Base-by-base conservation (phyloP, 495 filamentous ascomycete species). In the Podospora sp. region DNA sequence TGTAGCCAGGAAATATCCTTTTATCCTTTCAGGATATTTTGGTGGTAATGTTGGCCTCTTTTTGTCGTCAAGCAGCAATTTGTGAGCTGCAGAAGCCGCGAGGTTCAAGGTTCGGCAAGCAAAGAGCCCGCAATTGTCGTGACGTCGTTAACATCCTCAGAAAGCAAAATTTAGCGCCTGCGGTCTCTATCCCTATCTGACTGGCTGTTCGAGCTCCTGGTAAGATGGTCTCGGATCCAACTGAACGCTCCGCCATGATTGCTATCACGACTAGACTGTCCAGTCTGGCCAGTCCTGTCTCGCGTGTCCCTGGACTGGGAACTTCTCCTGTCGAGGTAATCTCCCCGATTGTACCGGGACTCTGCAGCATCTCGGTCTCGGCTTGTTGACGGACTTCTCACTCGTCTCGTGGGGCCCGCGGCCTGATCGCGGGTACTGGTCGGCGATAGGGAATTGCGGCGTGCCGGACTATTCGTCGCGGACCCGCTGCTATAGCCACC, bases 171-270 rank as follows among this genome's bases (percentile, higher is more conserved):
- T 18, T 14, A 46, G 40, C 55, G 52, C 35, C 67, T 56, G 22
- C 66, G 60, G 12, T 68, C 68, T 33, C 63, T 63, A 25, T 62
- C 65, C 26, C 69, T 59, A 25, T 71, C 67, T 27, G 62, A 60
- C 7, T 46, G 40, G n/a, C 55, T 14, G 35, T 59, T 56, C 21
- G 50, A 69, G 16, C 65, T 35, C 24, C 71, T 46, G n/a, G 55
- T 56, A 21, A 75, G 67, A 59, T 75, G 71, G 12, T 72, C 65
- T 57, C 73, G 66, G 18, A 73, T 49, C 73, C 73, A 75, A 11
- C 56, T 67, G 5, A 73, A 26, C 53, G 71, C 29, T 22, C 63
- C 63, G 36, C 62, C 62, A 20, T 62, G 12, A 18, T 46, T 33
- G 29, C 29, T 46, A 14, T 59, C 26, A 21, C 46, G 27, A 36